These are phyloP conservation scores for Penicillium herquei DNA, from an alignment of 495 filamentous ascomycete genomes.

Conservation along the genomic window DNA sequence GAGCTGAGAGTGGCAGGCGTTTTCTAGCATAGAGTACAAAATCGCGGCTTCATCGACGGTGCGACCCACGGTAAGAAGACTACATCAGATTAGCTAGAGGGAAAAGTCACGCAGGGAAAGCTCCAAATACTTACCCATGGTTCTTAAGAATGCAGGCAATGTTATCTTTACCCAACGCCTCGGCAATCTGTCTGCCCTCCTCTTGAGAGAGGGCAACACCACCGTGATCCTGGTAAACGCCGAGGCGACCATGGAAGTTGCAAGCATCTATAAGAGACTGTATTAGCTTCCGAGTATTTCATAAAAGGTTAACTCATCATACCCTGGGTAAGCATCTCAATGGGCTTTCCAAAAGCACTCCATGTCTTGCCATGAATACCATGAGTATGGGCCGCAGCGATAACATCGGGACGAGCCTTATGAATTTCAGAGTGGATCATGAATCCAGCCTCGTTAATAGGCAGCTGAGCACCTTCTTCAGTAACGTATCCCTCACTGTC, in stretches of 20 bases:
- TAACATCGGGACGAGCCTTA: constrained; percentile 49
- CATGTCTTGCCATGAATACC: constrained; percentile 47
- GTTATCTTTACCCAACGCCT: constrained; percentile 59
- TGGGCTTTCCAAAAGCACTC: constrained; percentile 44
- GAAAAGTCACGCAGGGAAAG: background rate
- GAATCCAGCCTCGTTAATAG: constrained; percentile 67
- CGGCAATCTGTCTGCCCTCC: constrained; percentile 58
- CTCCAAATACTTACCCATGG: constrained; percentile 46
- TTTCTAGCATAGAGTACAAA: constrained; percentile 64
- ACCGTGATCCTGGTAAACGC: constrained; percentile 53
- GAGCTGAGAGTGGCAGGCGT: constrained; percentile 64
- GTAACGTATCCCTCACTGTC: constrained; percentile 49
- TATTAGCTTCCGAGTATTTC: constrained; percentile 1
- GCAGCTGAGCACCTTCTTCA: constrained; percentile 50
- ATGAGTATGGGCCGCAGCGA: constrained; percentile 52
- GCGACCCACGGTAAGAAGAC: constrained; percentile 59
- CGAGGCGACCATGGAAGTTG: constrained; percentile 53
- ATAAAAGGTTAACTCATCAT: background rate
- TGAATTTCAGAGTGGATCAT: constrained; percentile 61
- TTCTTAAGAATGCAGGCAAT: constrained; percentile 66
- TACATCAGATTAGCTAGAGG: constrained; percentile 12
- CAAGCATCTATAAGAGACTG: constrained; percentile 47
- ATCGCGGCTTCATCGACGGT: constrained; percentile 68
- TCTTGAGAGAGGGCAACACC: constrained; percentile 60
- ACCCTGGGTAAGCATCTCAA: constrained; percentile 54